A percentile compares a stretch with the other conserved stretches of the same genome.
Evolutionary conservation across 176 grass and related monocot genomes (phyloP).

Genomic region (Microstegium vimineum): DNA sequence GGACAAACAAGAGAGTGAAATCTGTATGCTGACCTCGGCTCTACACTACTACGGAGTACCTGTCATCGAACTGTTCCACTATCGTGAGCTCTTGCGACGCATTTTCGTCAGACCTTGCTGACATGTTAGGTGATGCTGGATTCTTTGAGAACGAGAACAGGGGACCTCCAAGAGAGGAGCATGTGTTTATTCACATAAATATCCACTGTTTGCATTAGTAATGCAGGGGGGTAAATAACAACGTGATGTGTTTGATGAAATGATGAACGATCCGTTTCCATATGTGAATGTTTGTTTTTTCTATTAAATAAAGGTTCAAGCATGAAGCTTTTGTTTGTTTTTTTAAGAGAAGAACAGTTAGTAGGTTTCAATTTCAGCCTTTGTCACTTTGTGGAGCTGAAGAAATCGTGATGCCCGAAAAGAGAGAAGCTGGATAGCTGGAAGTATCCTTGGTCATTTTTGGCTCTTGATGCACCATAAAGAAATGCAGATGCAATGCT

Average conservation of each 20-base stretch:
- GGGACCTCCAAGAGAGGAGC: no score
- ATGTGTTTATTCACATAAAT: background rate
- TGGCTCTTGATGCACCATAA: background rate
- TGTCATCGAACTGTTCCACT: slow-evolving; percentile 19
- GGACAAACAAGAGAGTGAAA: background rate
- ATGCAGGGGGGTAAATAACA: background rate
- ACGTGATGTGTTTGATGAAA: background rate
- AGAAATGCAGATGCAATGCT: background rate
- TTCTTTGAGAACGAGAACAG: background rate
- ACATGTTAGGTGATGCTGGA: background rate
- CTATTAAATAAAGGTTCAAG: background rate
- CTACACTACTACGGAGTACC: no score
- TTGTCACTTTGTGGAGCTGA: background rate
- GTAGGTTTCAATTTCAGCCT: background rate
- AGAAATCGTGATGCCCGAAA: background rate
- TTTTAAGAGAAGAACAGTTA: background rate
- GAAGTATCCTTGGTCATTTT: no score
- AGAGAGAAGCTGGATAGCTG: no score
- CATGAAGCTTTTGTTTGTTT: background rate
- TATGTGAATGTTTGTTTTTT: background rate
- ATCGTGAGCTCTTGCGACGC: background rate
- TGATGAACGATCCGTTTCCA: no score
- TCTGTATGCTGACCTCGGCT: background rate
- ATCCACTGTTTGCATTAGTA: no score
- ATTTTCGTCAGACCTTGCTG: background rate